A percentile compares a stretch with the other conserved stretches of the same genome.
Evolutionary conservation across 1,139 yeast species (phyloP).

Genomic region (Geotrichum siamense): DNA sequence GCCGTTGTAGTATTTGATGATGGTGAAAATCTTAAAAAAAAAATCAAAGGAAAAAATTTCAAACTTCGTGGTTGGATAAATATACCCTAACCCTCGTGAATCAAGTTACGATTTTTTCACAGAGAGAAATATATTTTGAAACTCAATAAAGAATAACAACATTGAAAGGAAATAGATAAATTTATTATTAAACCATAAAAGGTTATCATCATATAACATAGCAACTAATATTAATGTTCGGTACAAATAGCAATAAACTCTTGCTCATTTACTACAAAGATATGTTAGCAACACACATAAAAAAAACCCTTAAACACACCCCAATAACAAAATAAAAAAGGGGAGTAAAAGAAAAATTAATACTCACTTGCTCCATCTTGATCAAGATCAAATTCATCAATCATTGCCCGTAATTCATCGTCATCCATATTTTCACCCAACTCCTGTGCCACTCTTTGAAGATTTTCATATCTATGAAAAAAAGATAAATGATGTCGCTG

Average conservation of each 20-base stretch:
- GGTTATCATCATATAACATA: background rate
- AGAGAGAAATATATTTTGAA: too few species aligned
- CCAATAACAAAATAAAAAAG: too few species aligned
- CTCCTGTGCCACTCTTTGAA: conserved; percentile 86
- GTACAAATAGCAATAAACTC: conserved; percentile 90
- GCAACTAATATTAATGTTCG: conserved; percentile 45
- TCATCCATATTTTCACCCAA: conserved; percentile 88
- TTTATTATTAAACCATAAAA: too few species aligned
- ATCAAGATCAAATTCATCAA: conserved; percentile 93
- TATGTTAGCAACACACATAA: conserved; percentile 7
- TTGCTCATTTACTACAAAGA: conserved; percentile 59
- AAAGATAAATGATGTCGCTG: conserved; percentile 31
- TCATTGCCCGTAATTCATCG: conserved; percentile 92
- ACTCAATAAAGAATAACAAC: too few species aligned
- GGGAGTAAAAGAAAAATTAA: too few species aligned
- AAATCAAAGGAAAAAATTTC: conserved; percentile 7
- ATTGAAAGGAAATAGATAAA: too few species aligned
- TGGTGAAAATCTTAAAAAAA: too few species aligned
- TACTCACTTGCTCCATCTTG: conserved; percentile 77
- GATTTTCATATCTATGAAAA: conserved; percentile 47
- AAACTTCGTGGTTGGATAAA: conserved; percentile 2
- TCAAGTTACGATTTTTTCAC: too few species aligned
- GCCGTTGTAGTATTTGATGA: too few species aligned
- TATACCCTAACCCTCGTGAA: conserved; percentile 10
- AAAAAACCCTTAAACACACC: background rate